phyloP scores from a whole-genome alignment of 495 filamentous ascomycete genomes.

The Aspergillus wentii region DNA sequence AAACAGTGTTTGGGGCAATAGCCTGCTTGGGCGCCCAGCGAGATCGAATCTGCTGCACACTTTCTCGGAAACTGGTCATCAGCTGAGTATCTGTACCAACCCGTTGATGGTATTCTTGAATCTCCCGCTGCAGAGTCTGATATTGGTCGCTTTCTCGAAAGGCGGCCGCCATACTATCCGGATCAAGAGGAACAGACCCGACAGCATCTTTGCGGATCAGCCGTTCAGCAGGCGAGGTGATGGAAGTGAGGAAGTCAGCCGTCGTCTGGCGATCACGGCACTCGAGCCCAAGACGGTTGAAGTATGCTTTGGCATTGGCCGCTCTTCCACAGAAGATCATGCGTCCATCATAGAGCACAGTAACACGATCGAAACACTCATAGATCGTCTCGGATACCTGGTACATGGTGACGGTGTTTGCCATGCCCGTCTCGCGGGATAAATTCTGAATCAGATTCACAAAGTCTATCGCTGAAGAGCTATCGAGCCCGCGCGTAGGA shows the following conservation, averaged over 20 bases:
- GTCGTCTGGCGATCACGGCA: conserved; percentile 66
- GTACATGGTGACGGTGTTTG: conserved; percentile 79
- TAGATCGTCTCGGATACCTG: conserved; percentile 82
- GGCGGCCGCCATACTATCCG: conserved; percentile 56
- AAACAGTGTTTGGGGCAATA: conserved; percentile 32
- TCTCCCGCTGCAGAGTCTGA: conserved; percentile 63
- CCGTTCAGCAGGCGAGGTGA: conserved; percentile 57
- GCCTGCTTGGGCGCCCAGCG: too few species aligned
- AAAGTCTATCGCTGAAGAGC: conserved; percentile 75
- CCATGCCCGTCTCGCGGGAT: conserved; percentile 76
- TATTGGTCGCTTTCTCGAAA: conserved; percentile 52
- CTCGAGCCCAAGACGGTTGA: conserved; percentile 63
- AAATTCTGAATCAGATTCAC: conserved; percentile 73
- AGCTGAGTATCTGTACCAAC: too few species aligned
- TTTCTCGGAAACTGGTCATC: too few species aligned
- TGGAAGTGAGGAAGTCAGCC: conserved; percentile 68
- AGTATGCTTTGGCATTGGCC: conserved; percentile 61
- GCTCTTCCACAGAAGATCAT: conserved; percentile 63
- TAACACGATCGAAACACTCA: conserved; percentile 73
- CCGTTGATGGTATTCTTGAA: too few species aligned
- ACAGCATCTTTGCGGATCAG: too few species aligned
- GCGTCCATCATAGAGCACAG: conserved; percentile 61
- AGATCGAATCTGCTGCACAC: too few species aligned
- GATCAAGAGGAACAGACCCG: too few species aligned
- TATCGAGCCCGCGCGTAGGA: conserved; percentile 75